phyloP scores from a whole-genome alignment of 257 asterid species.

The Nicotiana sylvestris region DNA sequence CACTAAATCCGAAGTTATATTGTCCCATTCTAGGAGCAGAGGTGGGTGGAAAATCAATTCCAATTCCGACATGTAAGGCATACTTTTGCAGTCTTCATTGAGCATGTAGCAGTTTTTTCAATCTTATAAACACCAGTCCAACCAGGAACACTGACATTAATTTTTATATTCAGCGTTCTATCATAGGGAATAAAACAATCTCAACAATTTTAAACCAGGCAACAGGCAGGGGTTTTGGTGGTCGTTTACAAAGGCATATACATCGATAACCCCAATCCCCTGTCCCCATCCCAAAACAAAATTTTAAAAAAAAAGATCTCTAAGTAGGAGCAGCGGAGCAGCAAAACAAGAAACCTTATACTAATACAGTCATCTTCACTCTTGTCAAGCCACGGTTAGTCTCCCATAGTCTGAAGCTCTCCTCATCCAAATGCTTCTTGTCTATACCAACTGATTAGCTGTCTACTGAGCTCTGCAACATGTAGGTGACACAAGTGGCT shows the following conservation, averaged over 20 bases:
- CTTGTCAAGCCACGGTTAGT: not conserved
- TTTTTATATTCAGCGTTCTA: not conserved
- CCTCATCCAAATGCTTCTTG: not conserved
- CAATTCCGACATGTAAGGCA: not conserved
- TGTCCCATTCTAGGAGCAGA: not conserved
- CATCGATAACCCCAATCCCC: not conserved
- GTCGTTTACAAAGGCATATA: slow-evolving; percentile 4
- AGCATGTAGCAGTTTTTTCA: not conserved
- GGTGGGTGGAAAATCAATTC: not conserved
- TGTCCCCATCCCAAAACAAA: not conserved
- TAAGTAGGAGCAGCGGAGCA: not conserved
- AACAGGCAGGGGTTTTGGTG: not conserved
- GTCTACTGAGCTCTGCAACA: not conserved
- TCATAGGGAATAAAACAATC: not conserved
- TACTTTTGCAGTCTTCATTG: not conserved
- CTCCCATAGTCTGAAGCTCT: not conserved
- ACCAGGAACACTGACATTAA: not conserved
- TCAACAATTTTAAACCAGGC: not conserved
- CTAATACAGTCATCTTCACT: not conserved
- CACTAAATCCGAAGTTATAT: not conserved
- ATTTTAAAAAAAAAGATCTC: not conserved
- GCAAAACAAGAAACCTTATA: not conserved
- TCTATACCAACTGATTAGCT: not conserved
- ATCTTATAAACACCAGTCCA: not conserved
- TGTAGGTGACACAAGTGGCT: not conserved